Evolutionary conservation across 148 eudicot species (phyloP).

Genomic region (Vaccinium darrowii): DNA sequence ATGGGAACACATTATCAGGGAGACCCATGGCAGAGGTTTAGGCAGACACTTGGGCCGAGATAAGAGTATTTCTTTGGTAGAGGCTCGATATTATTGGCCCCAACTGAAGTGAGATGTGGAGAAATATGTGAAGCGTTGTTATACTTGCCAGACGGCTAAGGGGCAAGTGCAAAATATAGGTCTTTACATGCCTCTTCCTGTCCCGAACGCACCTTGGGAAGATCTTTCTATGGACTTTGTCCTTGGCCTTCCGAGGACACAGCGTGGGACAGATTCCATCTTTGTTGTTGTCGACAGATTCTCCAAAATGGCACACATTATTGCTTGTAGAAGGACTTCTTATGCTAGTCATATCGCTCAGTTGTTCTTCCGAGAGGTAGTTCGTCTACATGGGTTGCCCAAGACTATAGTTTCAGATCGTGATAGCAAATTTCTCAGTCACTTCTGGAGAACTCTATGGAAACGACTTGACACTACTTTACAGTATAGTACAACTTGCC

Average conservation of each 20-base stretch:
- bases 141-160: not conserved
- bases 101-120: slow-evolving; percentile 6
- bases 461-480: not conserved
- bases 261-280: not conserved
- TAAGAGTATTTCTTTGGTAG: not conserved
- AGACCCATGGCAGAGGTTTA: not conserved
- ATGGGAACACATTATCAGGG: not conserved
- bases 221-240: slow-evolving; percentile 15
- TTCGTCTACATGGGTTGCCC: not conserved
- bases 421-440: not conserved
- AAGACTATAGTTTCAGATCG: slow-evolving; percentile 3
- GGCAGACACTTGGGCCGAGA: slow-evolving; percentile 8
- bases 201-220: not conserved
- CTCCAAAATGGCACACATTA: slow-evolving; percentile 2
- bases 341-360: not conserved
- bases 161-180: not conserved
- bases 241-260: slow-evolving; percentile 2
- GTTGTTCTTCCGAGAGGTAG: not conserved
- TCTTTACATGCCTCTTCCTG: not conserved
- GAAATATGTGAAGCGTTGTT: not conserved
- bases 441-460: slow-evolving; percentile 8
- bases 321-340: slow-evolving; percentile 7
- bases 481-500: not conserved
- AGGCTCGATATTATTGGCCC: slow-evolving; percentile 10
- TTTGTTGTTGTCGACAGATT: slow-evolving; percentile 1